Evolutionary conservation across 345 rosid genomes (phyloP).

Genomic region (Jatropha curcas): DNA sequence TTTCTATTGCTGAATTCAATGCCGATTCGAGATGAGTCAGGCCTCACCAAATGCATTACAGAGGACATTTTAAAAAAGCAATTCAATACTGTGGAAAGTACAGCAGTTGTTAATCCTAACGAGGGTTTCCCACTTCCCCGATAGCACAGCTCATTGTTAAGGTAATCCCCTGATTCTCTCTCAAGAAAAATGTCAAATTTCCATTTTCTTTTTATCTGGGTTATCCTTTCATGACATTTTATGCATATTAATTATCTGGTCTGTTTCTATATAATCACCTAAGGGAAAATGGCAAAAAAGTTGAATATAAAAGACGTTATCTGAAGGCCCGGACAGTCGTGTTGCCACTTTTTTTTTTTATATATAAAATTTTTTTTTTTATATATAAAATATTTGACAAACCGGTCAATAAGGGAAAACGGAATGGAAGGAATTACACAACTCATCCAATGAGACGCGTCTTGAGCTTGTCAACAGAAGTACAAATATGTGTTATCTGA

Average conservation of each 20-base stretch:
- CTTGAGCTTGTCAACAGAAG: no score
- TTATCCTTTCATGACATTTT: neutral
- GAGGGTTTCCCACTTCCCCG: conserved; percentile 57
- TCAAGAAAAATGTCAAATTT: neutral
- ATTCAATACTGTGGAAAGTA: conserved; percentile 70
- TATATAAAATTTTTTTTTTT: no score
- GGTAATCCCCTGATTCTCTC: conserved; percentile 34
- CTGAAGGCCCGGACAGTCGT: no score
- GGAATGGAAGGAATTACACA: no score
- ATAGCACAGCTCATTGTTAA: conserved; percentile 56
- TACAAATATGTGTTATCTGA: no score
- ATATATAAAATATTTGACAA: no score
- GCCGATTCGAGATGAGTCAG: conserved; percentile 70
- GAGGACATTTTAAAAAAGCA: conserved; percentile 73
- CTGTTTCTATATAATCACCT: neutral
- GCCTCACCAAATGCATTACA: conserved; percentile 64
- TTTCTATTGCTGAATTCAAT: conserved; percentile 41
- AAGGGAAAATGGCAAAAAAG: neutral
- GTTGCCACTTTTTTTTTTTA: no score
- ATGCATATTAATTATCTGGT: neutral
- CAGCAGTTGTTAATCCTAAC: conserved; percentile 51
- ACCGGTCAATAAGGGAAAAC: no score
- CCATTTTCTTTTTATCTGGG: neutral
- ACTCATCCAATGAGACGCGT: no score
- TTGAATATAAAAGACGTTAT: neutral